These are phyloP conservation scores for Pythium dissimile DNA, from an alignment of 352 stramenopile genomes.

Conservation along the genomic window DNA sequence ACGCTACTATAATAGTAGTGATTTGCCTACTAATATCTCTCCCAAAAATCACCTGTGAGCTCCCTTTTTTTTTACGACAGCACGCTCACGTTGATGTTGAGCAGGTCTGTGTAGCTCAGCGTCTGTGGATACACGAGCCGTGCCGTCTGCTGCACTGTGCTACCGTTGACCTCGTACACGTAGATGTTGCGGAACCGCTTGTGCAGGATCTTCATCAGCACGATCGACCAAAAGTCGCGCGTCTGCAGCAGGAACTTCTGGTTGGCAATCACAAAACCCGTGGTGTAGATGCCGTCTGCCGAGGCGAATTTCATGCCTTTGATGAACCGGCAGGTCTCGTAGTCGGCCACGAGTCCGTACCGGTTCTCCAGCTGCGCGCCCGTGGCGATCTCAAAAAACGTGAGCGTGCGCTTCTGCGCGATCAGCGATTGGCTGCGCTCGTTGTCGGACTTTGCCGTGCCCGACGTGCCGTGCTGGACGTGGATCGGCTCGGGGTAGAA, in stretches of 20 bases:
- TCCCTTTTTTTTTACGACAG: no score
- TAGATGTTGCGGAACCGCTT: slow-evolving; percentile 37
- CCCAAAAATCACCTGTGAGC: no score
- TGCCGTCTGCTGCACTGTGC: slow-evolving; percentile 22
- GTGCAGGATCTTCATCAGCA: slow-evolving; percentile 35
- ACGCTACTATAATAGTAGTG: no score
- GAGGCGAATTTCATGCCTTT: slow-evolving; percentile 32
- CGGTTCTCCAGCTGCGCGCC: slow-evolving; percentile 23
- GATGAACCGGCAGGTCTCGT: slow-evolving; percentile 30
- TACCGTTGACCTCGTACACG: slow-evolving; percentile 31
- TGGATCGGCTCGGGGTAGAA: not conserved
- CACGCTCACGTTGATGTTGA: slow-evolving; percentile 22
- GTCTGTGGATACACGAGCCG: slow-evolving; percentile 33
- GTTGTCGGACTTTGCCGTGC: not conserved
- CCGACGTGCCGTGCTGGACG: not conserved
- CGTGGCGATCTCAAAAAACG: slow-evolving; percentile 19
- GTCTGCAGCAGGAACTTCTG: slow-evolving; percentile 34
- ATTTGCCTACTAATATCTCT: no score
- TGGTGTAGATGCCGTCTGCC: slow-evolving; percentile 28
- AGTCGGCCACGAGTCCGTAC: slow-evolving; percentile 24
- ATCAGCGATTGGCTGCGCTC: not conserved
- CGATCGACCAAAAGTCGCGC: slow-evolving; percentile 26
- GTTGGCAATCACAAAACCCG: slow-evolving; percentile 35
- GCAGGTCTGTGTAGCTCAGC: slow-evolving; percentile 19
- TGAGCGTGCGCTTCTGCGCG: not conserved